A percentile compares a stretch with the other conserved stretches of the same genome.
These are phyloP conservation scores for Aspergillus homomorphus DNA, from an alignment of 495 filamentous ascomycete species.

Conservation along the genomic window DNA sequence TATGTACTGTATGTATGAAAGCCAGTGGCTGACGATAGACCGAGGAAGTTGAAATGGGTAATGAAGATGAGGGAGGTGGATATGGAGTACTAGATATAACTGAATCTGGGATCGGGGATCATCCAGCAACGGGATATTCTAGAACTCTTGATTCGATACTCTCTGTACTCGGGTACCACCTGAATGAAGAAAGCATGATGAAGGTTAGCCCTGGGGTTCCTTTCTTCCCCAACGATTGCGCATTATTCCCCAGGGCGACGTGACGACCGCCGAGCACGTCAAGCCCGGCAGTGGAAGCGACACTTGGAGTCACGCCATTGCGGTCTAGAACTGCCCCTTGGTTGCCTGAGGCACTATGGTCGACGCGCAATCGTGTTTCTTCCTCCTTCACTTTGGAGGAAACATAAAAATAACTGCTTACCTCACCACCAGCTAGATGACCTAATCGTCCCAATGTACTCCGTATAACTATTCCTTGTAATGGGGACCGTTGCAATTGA, in stretches of 20 bases:
- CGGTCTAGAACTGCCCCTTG: conserved; percentile 6
- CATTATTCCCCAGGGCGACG: conserved; percentile 1
- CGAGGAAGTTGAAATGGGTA: neutral
- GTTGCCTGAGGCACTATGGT: conserved; percentile 7
- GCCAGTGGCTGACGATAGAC: neutral
- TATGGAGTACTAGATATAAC: conserved; percentile 3
- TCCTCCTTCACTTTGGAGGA: neutral
- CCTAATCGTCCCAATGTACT: neutral
- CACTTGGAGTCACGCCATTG: conserved; percentile 16
- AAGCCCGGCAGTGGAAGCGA: conserved; percentile 1
- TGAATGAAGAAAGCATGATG: conserved; percentile 12
- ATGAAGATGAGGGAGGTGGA: neutral
- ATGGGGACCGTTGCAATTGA: conserved; percentile 6
- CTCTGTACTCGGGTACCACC: neutral
- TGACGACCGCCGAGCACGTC: conserved; percentile 15
- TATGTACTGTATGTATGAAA: neutral
- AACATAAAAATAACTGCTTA: conserved; percentile 14
- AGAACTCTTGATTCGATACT: conserved; percentile 9
- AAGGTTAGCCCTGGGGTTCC: conserved; percentile 10
- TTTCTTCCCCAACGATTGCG: neutral
- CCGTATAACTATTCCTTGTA: neutral
- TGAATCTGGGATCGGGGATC: neutral
- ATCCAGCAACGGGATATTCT: conserved; percentile 7
- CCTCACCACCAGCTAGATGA: conserved; percentile 17
- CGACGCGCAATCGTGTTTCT: conserved; percentile 17